Conservation (phyloP, 495 filamentous ascomycete species). For the Letharia columbiana region DNA sequence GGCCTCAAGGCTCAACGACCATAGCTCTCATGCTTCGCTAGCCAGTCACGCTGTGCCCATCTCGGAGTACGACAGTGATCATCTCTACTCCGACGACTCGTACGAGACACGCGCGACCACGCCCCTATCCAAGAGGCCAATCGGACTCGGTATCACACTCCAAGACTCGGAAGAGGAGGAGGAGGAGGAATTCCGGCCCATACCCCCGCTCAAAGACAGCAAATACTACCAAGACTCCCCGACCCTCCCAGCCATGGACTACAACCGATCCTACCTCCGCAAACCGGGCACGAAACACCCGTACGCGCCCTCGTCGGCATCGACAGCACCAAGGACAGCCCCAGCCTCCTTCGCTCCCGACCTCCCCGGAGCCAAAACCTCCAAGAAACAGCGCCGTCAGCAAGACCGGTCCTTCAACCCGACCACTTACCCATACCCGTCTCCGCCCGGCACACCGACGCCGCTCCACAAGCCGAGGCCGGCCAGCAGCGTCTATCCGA, state of each 20-base stretch:
- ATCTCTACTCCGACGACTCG: conserved; percentile 1
- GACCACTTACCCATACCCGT: neutral
- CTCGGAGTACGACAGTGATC: neutral
- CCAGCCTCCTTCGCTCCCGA: neutral
- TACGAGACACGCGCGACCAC: neutral
- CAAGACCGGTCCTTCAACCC: neutral
- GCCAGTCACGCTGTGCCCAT: neutral
- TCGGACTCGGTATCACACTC: neutral
- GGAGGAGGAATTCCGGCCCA: neutral
- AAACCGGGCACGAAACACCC: neutral
- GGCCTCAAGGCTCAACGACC: neutral
- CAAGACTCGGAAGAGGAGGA: neutral
- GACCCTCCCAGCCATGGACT: neutral
- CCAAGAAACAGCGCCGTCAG: neutral
- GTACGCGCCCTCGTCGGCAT: neutral
- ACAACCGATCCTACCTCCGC: neutral
- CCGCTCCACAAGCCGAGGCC: neutral
- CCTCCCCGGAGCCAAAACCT: neutral
- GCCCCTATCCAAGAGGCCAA: neutral
- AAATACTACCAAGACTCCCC: neutral
- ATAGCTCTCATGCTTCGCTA: neutral
- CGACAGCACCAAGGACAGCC: neutral
- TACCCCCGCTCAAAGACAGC: neutral
- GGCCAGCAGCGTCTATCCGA: neutral
- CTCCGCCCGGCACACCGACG: neutral